Base-by-base conservation (phyloP, 495 filamentous ascomycete species). In the Neurospora sp. region DNA sequence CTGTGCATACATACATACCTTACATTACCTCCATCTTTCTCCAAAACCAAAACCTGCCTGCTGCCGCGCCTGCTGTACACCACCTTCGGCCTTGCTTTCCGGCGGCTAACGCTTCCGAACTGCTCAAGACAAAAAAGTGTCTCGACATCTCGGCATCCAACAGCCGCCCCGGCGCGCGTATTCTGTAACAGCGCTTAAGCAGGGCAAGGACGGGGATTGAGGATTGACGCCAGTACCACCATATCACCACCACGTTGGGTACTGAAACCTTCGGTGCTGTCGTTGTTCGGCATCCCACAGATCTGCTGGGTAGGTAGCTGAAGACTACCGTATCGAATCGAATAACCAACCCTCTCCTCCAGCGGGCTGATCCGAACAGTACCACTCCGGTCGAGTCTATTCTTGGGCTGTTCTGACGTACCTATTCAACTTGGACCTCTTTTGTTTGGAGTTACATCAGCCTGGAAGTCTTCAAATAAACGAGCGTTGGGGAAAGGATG, bases 401-500 rank as follows among this genome's bases (percentile, higher is more conserved):
- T 31, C 20, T 61, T 31, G 53, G 53, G 4, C 48, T 16, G 2
- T 59, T 31, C 22, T 59, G 22, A 61, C 22, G 12, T 31, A 31
- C 27, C 27, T 31, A 61, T 61, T 61, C 53, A 31, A 27, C 48
- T 59, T 31, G 22, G 22, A 59, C 3, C 48, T 31, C 31, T 59
- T n/a, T 59, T 59, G 22, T 61, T 16, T 61, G n/a, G 22, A 61
- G 53, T 61, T 14, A 31, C 27, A 31, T 31, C 27, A 31, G 27
- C 27, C 27, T 31, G 27, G 27, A 8, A 38, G 42, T 69, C 68
- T 22, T 10, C 12, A 37, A 65, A 31, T 31, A 31, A 31, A 8
- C 12, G 5, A 16, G n/a, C 4, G 39, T 68, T 14, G 35, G 22
- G 27, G 39, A 68, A 68, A 73, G 74, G 70, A 80, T 80, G 77